Evolutionary conservation across 2,329 filamentous ascomycete species (phyloP).

Genomic region (Penicillium sp.): DNA sequence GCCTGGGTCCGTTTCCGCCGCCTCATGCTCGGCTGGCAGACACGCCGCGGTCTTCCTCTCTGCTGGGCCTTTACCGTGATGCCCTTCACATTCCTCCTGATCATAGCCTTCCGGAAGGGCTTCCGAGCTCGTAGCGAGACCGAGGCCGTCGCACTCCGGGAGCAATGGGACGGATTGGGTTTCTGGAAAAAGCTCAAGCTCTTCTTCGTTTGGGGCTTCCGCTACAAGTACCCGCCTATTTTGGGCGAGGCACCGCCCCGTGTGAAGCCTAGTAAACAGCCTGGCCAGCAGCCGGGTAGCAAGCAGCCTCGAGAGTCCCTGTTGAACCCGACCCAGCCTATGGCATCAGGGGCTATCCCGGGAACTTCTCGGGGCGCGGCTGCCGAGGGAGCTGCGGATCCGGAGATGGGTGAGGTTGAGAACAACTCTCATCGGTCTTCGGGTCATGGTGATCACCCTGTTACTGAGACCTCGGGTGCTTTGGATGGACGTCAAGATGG

Average conservation of each 20-base stretch:
- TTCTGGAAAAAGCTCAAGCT: slow-evolving; percentile 26
- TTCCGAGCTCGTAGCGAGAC: slow-evolving; percentile 27
- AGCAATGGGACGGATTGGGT: slow-evolving; percentile 27
- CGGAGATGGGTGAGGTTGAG: slow-evolving; percentile 8
- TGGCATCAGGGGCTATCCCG: neutral
- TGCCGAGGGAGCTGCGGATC: slow-evolving; percentile 1
- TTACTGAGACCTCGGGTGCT: slow-evolving; percentile 6
- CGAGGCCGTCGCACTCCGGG: slow-evolving; percentile 25
- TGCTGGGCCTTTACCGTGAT: slow-evolving; percentile 29
- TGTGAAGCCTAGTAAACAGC: slow-evolving; percentile 22
- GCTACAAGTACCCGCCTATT: slow-evolving; percentile 29
- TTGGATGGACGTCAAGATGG: neutral
- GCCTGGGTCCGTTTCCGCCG: slow-evolving; percentile 33
- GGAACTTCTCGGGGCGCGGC: neutral
- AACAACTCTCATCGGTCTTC: neutral
- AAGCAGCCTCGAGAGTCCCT: slow-evolving; percentile 3
- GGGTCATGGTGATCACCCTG: neutral
- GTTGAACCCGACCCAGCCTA: slow-evolving; percentile 7
- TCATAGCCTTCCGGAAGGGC: slow-evolving; percentile 25
- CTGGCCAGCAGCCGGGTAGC: slow-evolving; percentile 12
- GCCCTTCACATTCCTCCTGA: slow-evolving; percentile 18
- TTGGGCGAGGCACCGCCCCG: slow-evolving; percentile 27
- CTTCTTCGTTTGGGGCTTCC: slow-evolving; percentile 33
- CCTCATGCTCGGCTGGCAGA: slow-evolving; percentile 35
- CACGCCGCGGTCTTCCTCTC: slow-evolving; percentile 31